A percentile compares a stretch with the other conserved stretches of the same genome.
Evolutionary conservation across 2,329 filamentous ascomycete genomes (phyloP).

Genomic region (Aspergillus flavus): DNA sequence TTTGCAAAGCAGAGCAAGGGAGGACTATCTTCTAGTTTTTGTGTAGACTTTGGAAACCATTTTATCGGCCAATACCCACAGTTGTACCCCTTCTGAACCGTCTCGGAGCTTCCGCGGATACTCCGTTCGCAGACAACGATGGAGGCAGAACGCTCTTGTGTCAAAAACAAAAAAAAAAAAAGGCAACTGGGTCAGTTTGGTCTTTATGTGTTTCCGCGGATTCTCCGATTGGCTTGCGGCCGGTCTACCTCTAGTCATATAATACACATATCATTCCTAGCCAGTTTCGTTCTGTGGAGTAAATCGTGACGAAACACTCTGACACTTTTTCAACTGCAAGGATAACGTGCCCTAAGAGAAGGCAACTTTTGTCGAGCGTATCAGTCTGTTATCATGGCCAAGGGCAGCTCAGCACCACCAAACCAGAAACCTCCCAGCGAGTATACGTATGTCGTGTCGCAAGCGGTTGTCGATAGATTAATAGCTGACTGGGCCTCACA

Average conservation of each 20-base stretch:
- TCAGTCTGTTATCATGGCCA: background rate
- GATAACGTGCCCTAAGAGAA: background rate
- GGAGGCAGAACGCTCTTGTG: too few relatives aligned
- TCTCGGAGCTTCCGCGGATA: conserved; percentile 29
- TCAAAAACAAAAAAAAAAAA: background rate
- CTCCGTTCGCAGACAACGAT: conserved; percentile 15
- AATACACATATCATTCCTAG: background rate
- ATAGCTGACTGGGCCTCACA: conserved; percentile 12
- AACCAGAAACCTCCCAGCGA: conserved; percentile 17
- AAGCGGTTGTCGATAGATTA: background rate
- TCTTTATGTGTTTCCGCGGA: too few relatives aligned
- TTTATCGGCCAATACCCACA: background rate
- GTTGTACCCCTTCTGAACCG: background rate
- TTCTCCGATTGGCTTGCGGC: background rate
- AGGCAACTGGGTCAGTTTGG: too few relatives aligned
- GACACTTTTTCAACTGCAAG: background rate
- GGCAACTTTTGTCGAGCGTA: too few relatives aligned
- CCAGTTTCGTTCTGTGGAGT: background rate
- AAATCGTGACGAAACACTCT: background rate
- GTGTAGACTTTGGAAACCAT: too few relatives aligned
- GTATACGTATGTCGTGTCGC: conserved; percentile 26
- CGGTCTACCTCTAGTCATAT: too few relatives aligned
- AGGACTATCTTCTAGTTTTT: background rate
- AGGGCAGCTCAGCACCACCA: background rate
- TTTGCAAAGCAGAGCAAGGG: background rate